Conservation (phyloP, 2,329 filamentous ascomycete genomes). For the Tolypocladium album region DNA sequence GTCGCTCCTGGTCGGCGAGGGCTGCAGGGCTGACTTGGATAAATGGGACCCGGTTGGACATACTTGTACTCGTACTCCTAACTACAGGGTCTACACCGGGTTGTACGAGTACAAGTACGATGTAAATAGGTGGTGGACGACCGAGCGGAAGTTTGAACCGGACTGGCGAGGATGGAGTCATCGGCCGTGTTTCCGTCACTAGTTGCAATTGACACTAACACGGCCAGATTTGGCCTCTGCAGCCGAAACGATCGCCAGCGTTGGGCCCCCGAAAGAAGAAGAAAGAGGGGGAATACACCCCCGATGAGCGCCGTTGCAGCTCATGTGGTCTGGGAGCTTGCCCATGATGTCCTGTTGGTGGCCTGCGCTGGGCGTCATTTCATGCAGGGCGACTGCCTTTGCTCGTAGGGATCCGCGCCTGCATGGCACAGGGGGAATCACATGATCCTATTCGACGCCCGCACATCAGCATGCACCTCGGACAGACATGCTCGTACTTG, state of each 20-base stretch:
- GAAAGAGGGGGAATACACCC: too few species aligned
- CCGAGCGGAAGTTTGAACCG: neutral
- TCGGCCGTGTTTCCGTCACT: neutral
- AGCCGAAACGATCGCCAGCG: neutral
- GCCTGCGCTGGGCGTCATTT: neutral
- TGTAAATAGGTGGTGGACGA: neutral
- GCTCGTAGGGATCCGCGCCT: neutral
- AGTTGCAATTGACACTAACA: neutral
- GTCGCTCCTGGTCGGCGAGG: neutral
- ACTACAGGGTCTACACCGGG: neutral
- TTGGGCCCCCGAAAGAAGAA: neutral
- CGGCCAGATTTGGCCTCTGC: neutral
- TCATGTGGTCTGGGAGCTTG: neutral
- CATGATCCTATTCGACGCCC: neutral
- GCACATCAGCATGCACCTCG: neutral
- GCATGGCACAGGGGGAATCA: neutral
- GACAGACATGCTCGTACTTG: neutral
- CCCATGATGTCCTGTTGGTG: neutral
- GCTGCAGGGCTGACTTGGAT: neutral
- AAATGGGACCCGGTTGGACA: neutral
- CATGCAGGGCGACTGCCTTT: neutral
- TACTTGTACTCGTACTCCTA: too few species aligned
- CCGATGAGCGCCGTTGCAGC: neutral
- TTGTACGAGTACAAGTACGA: neutral
- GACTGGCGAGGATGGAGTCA: neutral